Evolutionary conservation across 441 rosid genomes (phyloP).

Genomic region (Melastoma candidum): DNA sequence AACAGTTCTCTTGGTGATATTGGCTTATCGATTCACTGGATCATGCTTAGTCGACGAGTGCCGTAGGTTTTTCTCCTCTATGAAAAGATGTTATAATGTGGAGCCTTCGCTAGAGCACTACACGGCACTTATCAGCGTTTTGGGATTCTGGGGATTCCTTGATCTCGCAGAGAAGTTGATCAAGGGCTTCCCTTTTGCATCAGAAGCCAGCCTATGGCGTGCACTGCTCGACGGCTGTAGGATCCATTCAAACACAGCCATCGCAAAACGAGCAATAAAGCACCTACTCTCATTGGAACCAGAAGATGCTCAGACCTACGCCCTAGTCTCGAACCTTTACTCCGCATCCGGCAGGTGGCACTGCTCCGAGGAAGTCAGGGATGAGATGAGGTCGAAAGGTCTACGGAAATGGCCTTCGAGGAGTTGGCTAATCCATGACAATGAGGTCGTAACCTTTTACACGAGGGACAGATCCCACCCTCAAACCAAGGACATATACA

Average conservation of each 20-base stretch:
- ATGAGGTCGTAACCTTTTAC: conserved; percentile 53
- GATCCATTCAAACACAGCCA: conserved; percentile 36
- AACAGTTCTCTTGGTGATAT: conserved; percentile 42
- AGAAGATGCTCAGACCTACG: conserved; percentile 48
- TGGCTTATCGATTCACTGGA: conserved; percentile 45
- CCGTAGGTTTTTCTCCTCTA: conserved; percentile 42
- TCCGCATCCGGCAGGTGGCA: conserved; percentile 85
- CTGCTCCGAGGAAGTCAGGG: conserved; percentile 54
- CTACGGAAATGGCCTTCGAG: conserved; percentile 55
- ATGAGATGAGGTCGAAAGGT: conserved; percentile 50
- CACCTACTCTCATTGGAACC: conserved; percentile 48
- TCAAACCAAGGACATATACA: conserved; percentile 49
- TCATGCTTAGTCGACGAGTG: conserved; percentile 44
- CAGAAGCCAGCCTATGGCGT: conserved; percentile 51
- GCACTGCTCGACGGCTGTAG: conserved; percentile 74
- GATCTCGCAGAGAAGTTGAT: conserved; percentile 68
- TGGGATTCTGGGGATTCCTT: conserved; percentile 69
- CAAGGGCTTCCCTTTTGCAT: conserved; percentile 38
- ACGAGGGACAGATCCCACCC: conserved; percentile 62
- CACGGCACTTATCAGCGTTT: conserved; percentile 51
- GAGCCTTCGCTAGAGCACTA: conserved; percentile 68
- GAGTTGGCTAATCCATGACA: conserved; percentile 68
- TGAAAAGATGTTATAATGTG: conserved; percentile 31
- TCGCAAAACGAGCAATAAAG: conserved; percentile 49
- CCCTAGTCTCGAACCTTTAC: conserved; percentile 68